Evolutionary conservation across 768 basidiomycete species (phyloP).

Genomic region (Termitomyces sp.): DNA sequence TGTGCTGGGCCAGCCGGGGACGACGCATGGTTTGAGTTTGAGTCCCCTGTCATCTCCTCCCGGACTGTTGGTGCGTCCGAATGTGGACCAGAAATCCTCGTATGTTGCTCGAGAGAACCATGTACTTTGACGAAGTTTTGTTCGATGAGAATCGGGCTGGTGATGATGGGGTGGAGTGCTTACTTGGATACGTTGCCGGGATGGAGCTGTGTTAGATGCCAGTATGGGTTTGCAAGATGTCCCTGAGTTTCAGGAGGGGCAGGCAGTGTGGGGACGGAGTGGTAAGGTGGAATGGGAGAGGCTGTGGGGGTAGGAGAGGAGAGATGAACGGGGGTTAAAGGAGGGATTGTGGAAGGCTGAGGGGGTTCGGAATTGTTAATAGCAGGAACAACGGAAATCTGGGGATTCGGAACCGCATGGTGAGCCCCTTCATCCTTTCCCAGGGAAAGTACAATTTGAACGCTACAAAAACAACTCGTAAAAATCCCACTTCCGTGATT

Average conservation of each 20-base stretch:
- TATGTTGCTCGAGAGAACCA: background rate
- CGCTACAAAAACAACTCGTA: background rate
- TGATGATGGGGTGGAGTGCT: background rate
- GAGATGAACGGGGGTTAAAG: background rate
- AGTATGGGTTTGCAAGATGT: background rate
- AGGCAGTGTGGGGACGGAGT: background rate
- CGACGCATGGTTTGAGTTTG: background rate
- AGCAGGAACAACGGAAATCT: background rate
- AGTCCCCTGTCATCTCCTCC: background rate
- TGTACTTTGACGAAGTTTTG: too few relatives aligned
- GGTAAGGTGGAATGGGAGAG: background rate
- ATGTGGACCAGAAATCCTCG: background rate
- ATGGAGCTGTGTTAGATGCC: background rate
- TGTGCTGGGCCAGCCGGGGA: background rate
- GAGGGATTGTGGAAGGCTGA: background rate
- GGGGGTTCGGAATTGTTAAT: background rate
- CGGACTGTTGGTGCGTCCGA: background rate
- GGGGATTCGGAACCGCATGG: background rate
- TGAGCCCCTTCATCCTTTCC: background rate
- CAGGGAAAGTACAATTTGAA: background rate
- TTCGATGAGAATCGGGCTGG: background rate
- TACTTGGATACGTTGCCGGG: background rate
- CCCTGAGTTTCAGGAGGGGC: background rate
- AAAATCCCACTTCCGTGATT: background rate
- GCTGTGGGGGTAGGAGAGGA: too few relatives aligned